Base-by-base conservation (phyloP, 345 rosid species). In the Sonneratia caseolaris region DNA sequence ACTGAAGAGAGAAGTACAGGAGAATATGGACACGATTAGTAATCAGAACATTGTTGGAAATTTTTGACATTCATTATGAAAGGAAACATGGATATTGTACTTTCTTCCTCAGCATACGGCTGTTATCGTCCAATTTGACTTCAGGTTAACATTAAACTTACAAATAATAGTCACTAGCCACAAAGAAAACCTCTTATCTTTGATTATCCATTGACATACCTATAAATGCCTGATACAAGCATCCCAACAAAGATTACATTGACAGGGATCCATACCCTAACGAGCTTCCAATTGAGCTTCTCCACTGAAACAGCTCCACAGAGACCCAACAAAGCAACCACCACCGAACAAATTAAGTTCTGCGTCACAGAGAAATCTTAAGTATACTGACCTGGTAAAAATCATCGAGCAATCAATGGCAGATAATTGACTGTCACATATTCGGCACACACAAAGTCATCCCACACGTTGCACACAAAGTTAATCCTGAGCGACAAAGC, bases 141-240 rank as follows among this genome's bases (percentile, higher is more conserved):
- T 53, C 22, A 53, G 5, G 8, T 53, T 18, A 53, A 6, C 22
- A 53, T 18, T 3, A 53, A 53, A 16, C n/a, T 18, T 3, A 19
- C 22, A 19, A 18, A 14, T 47, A 6, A 47, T 14, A 47, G 11
- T 47, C 13, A 47, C 51, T 11, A 47, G 13, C 14, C 16, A 40
- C 43, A 4, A 4, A 53, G 55, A 6, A 45, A 64, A 36, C 65
- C 36, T n/a, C 65, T 27, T 37, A 40, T 7, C n/a, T 37, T 18
- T 40, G 49, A 18, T 32, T 18, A 57, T 24, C 37, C 53, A 49
- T 57, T 68, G 66, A n/a, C 80, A 72, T 81, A 94, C 97, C 98
- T 94, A 73, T 86, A 91, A 96, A 91, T 91, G 78, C 98, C 90
- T 1, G 96, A 91, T 22, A 88, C 85, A 70, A 94, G 87, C 98